Evolutionary conservation across 2,329 filamentous ascomycete species (phyloP), one percentile per base, ranked within the genome.

Genomic region (Neonectria coccinea): DNA sequence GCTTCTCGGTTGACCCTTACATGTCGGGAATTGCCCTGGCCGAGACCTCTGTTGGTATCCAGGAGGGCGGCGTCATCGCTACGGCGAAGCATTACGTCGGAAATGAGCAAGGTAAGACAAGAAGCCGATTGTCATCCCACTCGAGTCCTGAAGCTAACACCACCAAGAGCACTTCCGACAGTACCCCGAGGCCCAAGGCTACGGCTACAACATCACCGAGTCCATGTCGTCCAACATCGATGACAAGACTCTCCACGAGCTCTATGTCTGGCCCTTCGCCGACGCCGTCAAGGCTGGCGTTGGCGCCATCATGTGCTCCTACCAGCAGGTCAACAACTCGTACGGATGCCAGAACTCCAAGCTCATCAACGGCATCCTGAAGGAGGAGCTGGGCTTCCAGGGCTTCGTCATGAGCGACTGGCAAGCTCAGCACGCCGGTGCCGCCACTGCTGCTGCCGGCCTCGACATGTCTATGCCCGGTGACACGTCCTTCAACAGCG

Each of bases 391-490:
- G 1, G 92, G 91, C 45, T 95, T 95, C 80, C 91, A 93, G 70
- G 92, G 92, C 0, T 93, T 93, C 72, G 85, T 95, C 62, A 89
- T 92, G 86, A 88, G 86, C n/a, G 92, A 97, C 76, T 96, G 92
- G 91, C 82, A 86, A 69, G 92, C 91, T 5, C 91, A 93, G 72
- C 91, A 94, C 72, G 83, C 88, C 4, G 91, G 91, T 67, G 89
- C 86, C 5, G 82, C 88, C 27, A 87, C 85, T 39, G 90, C 92
- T 3, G 82, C 88, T 41, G 91, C 92, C 22, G 93, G 92, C 42
- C 82, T 96, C 25, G 93, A 97, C 77, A 94, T 96, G 92, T 86
- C 86, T n/a, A 96, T 96, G 93, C 92, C 92, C 1, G 92, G 93
- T 59, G 95, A 97, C 75, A 91, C 91, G 1, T 69, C 80, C 20